phyloP scores from a whole-genome alignment of 164 flowering plant genomes.

The Annona squamosa region DNA sequence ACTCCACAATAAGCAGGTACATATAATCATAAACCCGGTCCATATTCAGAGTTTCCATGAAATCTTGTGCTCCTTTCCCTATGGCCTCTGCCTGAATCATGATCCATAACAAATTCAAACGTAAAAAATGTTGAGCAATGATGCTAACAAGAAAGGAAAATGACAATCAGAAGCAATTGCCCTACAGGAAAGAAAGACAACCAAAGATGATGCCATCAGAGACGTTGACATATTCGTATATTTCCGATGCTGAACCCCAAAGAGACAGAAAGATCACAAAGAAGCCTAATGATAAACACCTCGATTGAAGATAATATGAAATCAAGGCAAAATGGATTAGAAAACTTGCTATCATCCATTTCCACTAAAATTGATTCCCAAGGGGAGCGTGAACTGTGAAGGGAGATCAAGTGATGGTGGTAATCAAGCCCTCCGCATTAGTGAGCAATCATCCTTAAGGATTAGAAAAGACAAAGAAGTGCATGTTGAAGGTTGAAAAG shows the following conservation, averaged over 20 bases:
- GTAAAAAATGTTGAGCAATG: neutral
- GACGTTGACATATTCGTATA: neutral
- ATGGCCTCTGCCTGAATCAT: constrained; percentile 55
- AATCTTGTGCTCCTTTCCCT: constrained; percentile 57
- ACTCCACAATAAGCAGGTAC: constrained; percentile 66
- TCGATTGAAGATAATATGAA: no score
- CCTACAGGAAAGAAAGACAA: neutral
- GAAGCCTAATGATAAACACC: neutral
- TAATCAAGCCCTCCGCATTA: neutral
- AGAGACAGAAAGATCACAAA: neutral
- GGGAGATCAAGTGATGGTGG: neutral
- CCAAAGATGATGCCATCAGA: neutral
- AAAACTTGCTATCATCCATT: neutral
- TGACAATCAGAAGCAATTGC: neutral
- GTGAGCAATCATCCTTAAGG: neutral
- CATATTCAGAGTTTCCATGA: constrained; percentile 59
- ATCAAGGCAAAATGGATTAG: neutral
- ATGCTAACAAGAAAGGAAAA: neutral
- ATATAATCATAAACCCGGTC: constrained; percentile 72
- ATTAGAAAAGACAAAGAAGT: neutral
- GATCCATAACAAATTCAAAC: neutral
- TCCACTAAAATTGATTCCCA: neutral
- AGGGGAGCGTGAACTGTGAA: neutral
- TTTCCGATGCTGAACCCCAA: neutral
- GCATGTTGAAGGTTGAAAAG: neutral